Conservation (phyloP, 495 filamentous ascomycete species). For the Lophiotrema nucula region DNA sequence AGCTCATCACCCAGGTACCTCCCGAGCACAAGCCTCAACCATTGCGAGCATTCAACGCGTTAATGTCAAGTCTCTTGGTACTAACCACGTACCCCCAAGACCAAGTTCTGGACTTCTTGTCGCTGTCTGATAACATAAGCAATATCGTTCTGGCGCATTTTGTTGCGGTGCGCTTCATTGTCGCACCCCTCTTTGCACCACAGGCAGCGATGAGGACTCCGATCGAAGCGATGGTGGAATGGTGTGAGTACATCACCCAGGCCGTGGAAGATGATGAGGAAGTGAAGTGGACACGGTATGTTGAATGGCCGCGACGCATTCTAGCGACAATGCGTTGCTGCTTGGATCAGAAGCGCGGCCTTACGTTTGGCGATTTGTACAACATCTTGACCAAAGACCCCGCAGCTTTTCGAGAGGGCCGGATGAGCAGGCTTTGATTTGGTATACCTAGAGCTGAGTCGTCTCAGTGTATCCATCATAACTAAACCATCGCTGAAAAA, state of each 20-base stretch:
- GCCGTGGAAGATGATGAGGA: constrained; percentile 31
- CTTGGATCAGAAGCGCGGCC: constrained; percentile 2
- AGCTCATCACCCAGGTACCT: not conserved
- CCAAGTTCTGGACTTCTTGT: constrained; percentile 2
- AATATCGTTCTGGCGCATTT: constrained; percentile 19
- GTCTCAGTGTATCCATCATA: no score
- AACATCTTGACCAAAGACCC: constrained; percentile 1
- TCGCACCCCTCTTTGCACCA: constrained; percentile 8
- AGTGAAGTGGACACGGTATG: constrained; percentile 27
- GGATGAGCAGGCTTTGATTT: no score
- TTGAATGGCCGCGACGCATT: constrained; percentile 28
- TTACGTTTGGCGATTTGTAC: constrained; percentile 9
- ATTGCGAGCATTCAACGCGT: constrained; percentile 1
- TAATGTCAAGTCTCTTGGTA: constrained; percentile 4
- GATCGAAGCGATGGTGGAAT: constrained; percentile 10
- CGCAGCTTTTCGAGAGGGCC: constrained; percentile 3
- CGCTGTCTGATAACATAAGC: not conserved
- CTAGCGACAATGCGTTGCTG: not conserved
- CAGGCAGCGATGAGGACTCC: constrained; percentile 11
- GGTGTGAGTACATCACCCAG: constrained; percentile 12
- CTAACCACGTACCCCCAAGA: constrained; percentile 19
- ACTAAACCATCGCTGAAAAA: no score
- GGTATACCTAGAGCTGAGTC: no score
- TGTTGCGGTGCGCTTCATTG: constrained; percentile 7
- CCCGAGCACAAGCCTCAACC: not conserved